phyloP scores from a whole-genome alignment of 2,329 filamentous ascomycete species.

The Apiospora hydei region DNA sequence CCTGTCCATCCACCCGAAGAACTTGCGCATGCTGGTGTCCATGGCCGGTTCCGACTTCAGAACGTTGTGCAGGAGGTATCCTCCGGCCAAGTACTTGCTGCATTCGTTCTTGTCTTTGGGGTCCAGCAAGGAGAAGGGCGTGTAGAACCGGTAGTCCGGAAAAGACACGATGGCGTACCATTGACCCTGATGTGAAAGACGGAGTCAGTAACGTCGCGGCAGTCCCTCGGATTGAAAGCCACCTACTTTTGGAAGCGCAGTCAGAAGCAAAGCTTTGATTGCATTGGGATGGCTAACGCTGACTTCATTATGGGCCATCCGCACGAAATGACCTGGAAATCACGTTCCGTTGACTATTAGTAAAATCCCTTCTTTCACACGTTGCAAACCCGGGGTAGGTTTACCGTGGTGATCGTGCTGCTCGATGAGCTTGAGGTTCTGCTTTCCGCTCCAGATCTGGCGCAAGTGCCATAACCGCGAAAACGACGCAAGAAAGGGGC shows the following conservation, averaged over 20 bases:
- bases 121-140: constrained; percentile 48
- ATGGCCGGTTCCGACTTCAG: constrained; percentile 32
- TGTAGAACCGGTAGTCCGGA: constrained; percentile 49
- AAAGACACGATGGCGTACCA: constrained; percentile 46
- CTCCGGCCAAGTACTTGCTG: constrained; percentile 42
- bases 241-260: constrained; percentile 41
- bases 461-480: constrained; percentile 49
- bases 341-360: neutral
- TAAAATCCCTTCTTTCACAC: neutral
- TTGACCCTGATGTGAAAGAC: constrained; percentile 31
- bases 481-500: constrained; percentile 49
- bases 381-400: neutral
- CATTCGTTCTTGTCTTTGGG: constrained; percentile 43
- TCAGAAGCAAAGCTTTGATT: constrained; percentile 45
- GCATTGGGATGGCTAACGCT: constrained; percentile 51
- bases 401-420: constrained; percentile 48
- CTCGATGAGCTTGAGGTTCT: constrained; percentile 45
- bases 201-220: neutral
- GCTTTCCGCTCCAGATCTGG: constrained; percentile 47
- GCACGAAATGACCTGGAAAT: constrained; percentile 46
- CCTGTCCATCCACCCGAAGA: constrained; percentile 33
- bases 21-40: constrained; percentile 28
- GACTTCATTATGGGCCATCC: constrained; percentile 51
- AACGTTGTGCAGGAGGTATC: constrained; percentile 43
- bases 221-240: neutral